Conservation (phyloP, 1,284 basidiomycete species). For the Tilletia horrida region DNA sequence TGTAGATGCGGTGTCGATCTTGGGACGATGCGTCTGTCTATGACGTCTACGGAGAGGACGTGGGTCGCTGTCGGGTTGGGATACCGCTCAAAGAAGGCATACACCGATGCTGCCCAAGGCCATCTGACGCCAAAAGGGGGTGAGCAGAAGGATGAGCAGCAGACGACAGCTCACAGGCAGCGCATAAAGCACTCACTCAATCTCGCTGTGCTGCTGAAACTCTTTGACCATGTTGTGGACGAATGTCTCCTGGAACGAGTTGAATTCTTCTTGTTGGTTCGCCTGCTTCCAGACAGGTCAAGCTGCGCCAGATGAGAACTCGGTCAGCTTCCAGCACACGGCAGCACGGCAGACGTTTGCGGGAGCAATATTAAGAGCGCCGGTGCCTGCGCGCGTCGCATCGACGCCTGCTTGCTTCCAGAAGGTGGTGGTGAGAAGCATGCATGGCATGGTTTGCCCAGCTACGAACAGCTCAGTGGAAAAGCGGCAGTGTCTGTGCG, state of each 20-base stretch:
- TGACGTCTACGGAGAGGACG: constrained; percentile 89
- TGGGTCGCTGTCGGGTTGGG: constrained; percentile 94
- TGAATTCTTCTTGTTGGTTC: neutral
- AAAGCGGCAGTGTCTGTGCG: too few relatives aligned
- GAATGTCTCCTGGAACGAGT: neutral
- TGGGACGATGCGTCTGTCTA: constrained; percentile 64
- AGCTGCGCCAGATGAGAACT: too few relatives aligned
- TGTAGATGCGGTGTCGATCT: constrained; percentile 19
- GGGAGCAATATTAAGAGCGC: too few relatives aligned
- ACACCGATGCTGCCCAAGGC: constrained; percentile 12
- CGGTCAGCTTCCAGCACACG: too few relatives aligned
- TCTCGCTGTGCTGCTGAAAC: neutral
- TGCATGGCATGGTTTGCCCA: too few relatives aligned
- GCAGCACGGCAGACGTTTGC: too few relatives aligned
- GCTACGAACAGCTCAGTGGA: too few relatives aligned
- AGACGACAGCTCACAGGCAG: too few relatives aligned
- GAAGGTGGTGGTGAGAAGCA: too few relatives aligned
- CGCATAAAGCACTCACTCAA: neutral
- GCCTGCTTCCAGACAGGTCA: too few relatives aligned
- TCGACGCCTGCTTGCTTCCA: too few relatives aligned
- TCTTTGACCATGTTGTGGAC: constrained; percentile 14
- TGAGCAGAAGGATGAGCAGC: neutral
- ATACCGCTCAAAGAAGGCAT: constrained; percentile 88
- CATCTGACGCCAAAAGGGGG: neutral
- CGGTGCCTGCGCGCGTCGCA: too few relatives aligned